Conservation (phyloP, 192 early-diverging fungal species). For the Gaertneriomyces sp. region DNA sequence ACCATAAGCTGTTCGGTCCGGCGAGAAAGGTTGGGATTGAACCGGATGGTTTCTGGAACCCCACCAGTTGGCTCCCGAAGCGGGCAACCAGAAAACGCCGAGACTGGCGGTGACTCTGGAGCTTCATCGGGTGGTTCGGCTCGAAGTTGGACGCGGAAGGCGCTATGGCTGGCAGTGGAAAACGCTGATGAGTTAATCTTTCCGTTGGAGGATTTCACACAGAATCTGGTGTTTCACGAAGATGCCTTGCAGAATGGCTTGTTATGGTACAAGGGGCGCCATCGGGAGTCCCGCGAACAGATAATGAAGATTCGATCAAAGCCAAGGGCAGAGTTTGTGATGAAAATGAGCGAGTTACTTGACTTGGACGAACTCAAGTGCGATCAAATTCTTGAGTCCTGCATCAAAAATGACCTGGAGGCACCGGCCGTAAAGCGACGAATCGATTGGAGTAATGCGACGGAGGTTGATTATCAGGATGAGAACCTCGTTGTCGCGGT, state of each 20-base stretch:
- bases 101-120: too few relatives aligned
- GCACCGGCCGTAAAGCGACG: conserved; percentile 21
- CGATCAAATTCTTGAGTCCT: conserved; percentile 21
- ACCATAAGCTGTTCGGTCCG: too few relatives aligned
- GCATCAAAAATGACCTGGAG: conserved; percentile 27
- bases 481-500: conserved; percentile 22
- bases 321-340: conserved; percentile 21
- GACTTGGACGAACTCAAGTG: conserved; percentile 32
- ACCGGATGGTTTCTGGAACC: too few relatives aligned
- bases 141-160: conserved; percentile 24
- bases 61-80: too few relatives aligned
- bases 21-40: too few relatives aligned
- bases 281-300: conserved; percentile 24
- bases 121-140: neutral
- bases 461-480: conserved; percentile 26
- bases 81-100: too few relatives aligned
- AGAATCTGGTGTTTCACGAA: conserved; percentile 15
- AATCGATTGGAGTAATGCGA: conserved; percentile 30
- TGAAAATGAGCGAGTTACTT: conserved; percentile 24
- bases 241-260: conserved; percentile 18
- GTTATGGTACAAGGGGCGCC: conserved; percentile 21
- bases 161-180: conserved; percentile 23
- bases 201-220: conserved; percentile 9
- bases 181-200: conserved; percentile 10
- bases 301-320: conserved; percentile 1